Conservation (phyloP, 1,139 yeast species). For the Pichiaceae sp. region DNA sequence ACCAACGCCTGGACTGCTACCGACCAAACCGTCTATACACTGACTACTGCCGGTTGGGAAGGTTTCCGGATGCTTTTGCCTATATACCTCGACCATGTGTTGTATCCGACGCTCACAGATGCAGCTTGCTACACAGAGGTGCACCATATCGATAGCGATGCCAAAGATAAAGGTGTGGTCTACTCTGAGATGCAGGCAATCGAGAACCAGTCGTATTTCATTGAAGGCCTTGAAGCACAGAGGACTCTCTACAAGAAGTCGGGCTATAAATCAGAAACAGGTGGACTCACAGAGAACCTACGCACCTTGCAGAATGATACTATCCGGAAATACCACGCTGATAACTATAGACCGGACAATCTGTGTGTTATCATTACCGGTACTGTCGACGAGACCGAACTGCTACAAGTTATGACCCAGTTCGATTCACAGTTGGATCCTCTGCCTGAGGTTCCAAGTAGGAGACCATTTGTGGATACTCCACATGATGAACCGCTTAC, state of each 20-base stretch:
- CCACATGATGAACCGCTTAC: constrained; percentile 32
- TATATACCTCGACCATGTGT: constrained; percentile 79
- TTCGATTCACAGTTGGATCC: constrained; percentile 55
- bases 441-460: constrained; percentile 28
- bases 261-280: constrained; percentile 90
- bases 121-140: constrained; percentile 93
- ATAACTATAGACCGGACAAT: constrained; percentile 75
- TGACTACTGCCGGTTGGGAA: constrained; percentile 93
- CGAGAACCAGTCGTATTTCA: constrained; percentile 71
- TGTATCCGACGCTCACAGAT: constrained; percentile 81
- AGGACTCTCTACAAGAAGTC: constrained; percentile 53
- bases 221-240: constrained; percentile 57
- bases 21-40: constrained; percentile 90
- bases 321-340: constrained; percentile 66
- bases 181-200: constrained; percentile 97
- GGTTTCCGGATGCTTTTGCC: constrained; percentile 84
- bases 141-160: constrained; percentile 85
- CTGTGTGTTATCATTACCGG: constrained; percentile 80
- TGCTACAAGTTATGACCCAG: constrained; percentile 47
- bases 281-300: constrained; percentile 77
- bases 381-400: constrained; percentile 64
- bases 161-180: constrained; percentile 93
- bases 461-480: constrained; percentile 81
- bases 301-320: constrained; percentile 65
- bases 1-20: constrained; percentile 98